Base-by-base conservation (phyloP, 2,329 filamentous ascomycete species). In the Botrytis fragariae region DNA sequence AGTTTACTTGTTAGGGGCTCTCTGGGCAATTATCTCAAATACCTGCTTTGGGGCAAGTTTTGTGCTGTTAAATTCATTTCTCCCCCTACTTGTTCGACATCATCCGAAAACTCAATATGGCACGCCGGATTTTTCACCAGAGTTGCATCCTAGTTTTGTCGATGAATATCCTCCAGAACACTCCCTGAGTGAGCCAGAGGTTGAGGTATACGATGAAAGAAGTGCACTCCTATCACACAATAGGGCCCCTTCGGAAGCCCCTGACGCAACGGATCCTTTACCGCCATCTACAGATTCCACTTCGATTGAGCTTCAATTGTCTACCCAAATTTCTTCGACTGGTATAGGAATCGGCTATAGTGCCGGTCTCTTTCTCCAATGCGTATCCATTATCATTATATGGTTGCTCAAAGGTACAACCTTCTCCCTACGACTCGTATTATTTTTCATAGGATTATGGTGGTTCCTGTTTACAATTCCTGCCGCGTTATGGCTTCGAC, bases 31-130 rank as follows among this genome's bases (percentile, higher is more conserved):
- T 76, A 85, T 98, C 68, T 93, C 95, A 51, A 98, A 98, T 81
- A 97, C 94, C 1, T 95, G 94, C 62, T 97, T 98, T 80, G 96
- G 96, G 35, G 94, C 95, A 25, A 97, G 94, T 0, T 98, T 97
- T 81, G 96, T 99, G 4, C 87, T 99, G 20, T 85, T 99, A 63
- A 99, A 99, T 83, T 97, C 95, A 0, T 99, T 98, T 79, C 85
- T 99, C 61, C 96, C 96, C 0, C 85, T 99, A 14, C 87, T 99
- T 16, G 96, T 98, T 73, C 89, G 95, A 64, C 90, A 97, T 80
- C 94, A 98, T 81, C 91, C 80, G 4, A 79, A 77, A 68, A 74
- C 78, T 39, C 79, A 81, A 74, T 79, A 78, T 63, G 74, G 73
- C 32, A 76, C 69, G 64, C 79, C 75, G 5, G 75, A 78, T 10